These are phyloP conservation scores for Hylodesmum podocarpum DNA, from an alignment of 306 rosid genomes.

Conservation along the genomic window DNA sequence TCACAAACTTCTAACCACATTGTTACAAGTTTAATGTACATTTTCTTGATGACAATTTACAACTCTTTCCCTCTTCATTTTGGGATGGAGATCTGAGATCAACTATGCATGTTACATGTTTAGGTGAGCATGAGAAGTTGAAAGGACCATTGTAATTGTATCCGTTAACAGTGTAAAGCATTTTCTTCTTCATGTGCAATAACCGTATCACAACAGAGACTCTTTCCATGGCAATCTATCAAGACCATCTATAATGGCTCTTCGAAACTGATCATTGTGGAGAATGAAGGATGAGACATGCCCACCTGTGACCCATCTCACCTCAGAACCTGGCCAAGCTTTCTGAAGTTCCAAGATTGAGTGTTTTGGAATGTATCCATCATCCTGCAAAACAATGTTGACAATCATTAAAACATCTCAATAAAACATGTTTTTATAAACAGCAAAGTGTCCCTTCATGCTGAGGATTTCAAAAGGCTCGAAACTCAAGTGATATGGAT, in stretches of 20 bases:
- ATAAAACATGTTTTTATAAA: not conserved
- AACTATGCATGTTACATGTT: slow-evolving; percentile 37
- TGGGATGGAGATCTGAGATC: slow-evolving; percentile 24
- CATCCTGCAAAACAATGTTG: slow-evolving; percentile 59
- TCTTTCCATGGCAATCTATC: slow-evolving; percentile 81
- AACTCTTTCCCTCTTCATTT: slow-evolving; percentile 7
- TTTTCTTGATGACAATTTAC: slow-evolving; percentile 24
- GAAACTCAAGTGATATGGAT: not conserved
- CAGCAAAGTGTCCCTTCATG: not conserved
- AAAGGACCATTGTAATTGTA: not conserved
- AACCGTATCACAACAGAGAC: slow-evolving; percentile 41
- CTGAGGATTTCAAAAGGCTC: not conserved
- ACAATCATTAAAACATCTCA: slow-evolving; percentile 8
- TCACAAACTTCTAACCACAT: not conserved
- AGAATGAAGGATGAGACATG: slow-evolving; percentile 95
- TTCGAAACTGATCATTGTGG: slow-evolving; percentile 76
- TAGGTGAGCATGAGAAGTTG: slow-evolving; percentile 16
- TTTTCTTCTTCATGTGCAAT: slow-evolving; percentile 9
- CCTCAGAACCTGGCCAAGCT: slow-evolving; percentile 98
- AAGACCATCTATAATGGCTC: slow-evolving; percentile 81
- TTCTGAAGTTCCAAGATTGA: slow-evolving; percentile 84
- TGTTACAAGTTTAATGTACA: slow-evolving; percentile 27
- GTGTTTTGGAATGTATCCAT: slow-evolving; percentile 89
- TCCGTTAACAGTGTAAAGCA: slow-evolving; percentile 5
- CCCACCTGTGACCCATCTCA: slow-evolving; percentile 98